Base-by-base conservation (phyloP, 495 filamentous ascomycete species). In the Hypoxylon trugodes region DNA sequence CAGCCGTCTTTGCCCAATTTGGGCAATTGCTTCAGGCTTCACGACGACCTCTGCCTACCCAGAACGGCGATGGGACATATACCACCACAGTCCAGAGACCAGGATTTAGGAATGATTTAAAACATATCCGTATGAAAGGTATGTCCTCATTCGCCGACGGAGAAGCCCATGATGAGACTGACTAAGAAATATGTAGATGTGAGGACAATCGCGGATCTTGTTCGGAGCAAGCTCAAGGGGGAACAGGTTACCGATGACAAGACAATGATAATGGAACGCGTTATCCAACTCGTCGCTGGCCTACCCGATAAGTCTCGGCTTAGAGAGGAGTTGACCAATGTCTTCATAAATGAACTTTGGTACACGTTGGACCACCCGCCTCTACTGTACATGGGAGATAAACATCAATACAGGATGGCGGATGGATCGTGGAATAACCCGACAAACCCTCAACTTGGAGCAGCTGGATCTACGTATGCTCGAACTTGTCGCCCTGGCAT, bases 211-310 rank as follows among this genome's bases (percentile, higher is more conserved):
- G 52, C 61, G 33, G 65, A 65, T 6, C 60, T 81, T 25, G 36
- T 75, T 25, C 53, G 65, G 53, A 59, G 64, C 55, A 78, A 77
- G 71, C 4, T 81, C 19, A 80, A 73, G 55, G 76, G 79, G 19
- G 71, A 89, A 13, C 83, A 87, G 49, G 63, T 86, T 16, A 62
- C 76, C 0, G 86, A 92, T 61, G 91, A 95, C 72, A 93, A 92
- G 78, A 91, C 88, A 15, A 87, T 88, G 77, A 75, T 89, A 55
- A 92, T 92, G 89, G 90, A 93, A 69, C 80, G 80, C n/a, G 79
- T 89, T 46, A 91, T 91, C 67, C 87, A 90, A 76, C 82, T 93
- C 37, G 90, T 91, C 18, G 80, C 85, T 45, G 82, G 81, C 51
- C 77, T 92, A 36, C 88, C 88, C 4, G 70, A 78, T 28, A 69